Base-by-base conservation (phyloP, 2,329 filamentous ascomycete genomes). In the Sporothrix dimorphospora region DNA sequence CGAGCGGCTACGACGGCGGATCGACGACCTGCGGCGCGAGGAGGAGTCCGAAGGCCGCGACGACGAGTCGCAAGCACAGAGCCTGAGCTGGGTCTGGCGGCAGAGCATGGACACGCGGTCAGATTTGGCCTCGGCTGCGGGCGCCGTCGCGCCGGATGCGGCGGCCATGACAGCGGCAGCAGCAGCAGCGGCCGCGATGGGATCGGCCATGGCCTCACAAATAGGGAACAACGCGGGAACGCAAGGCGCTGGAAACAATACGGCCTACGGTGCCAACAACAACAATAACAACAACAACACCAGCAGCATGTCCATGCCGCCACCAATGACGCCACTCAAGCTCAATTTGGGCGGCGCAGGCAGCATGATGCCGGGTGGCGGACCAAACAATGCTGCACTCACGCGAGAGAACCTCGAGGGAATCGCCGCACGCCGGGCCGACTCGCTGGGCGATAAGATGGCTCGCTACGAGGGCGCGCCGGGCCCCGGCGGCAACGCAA, bases 371-470 rank as follows among this genome's bases (percentile, higher is more conserved):
- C 40, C 24, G 9, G 68, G 12, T 85, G 89, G 40, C 16, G 40
- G n/a, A 16, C 49, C 19, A n/a, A 61, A 53, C 45, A 93, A 93
- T 78, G 85, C 87, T 42, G 89, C 91, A 0, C 85, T 96, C 19
- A 97, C 94, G 0, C 86, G 90, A 51, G 92, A 95, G 79, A 94
- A 95, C 74, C 86, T 96, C 3, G 92, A 95, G 79, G 91, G 92
- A 74, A 89, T 89, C 27, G 89, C 88, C 1, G 88, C 87, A 24
- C 89, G 84, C 76, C 87, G 87, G 68, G 87, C 90, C 1, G 93
- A 97, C 78, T 94, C 91, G 69, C 91, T 94, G 74, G 88, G 90
- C 69, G 93, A 97, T 76, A 96, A 94, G 81, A 94, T 94, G 91
- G 91, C 91, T 7, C 88, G 92, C 59, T 94, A 93, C 77, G 93